Evolutionary conservation across 192 early-diverging fungal genomes (phyloP), one percentile per base, ranked within the genome.

Genomic region (Backusella macrospora): DNA sequence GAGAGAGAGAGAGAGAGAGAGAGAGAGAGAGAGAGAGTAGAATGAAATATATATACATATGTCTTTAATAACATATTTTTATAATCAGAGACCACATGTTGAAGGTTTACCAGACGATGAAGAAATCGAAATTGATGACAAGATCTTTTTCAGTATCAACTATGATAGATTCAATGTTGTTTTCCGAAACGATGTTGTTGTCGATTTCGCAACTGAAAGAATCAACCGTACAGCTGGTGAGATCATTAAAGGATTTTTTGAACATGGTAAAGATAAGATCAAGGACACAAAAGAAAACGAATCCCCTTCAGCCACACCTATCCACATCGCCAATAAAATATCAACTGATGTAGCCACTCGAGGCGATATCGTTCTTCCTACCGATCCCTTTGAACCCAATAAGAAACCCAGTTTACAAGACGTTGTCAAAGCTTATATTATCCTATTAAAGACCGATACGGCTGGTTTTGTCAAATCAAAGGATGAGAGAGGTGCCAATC

Each of bases 101-200:
- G 52, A 59, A 14, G 52, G 52, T 13, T 23, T 59, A 13, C 52
- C 52, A 1, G 76, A 62, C 45, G 78, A 77, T 4, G 80, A 82
- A 46, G 67, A 77, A 8, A 74, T 82, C 29, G 82, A 81, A 52
- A 79, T 87, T 18, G 89, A 90, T 55, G 79, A 87, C 18, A 84
- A 86, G 43, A 81, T 88, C 43, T 89, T 79, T 63, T 93, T 93
- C 78, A 81, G 82, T 49, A 73, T 91, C 46, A 92, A 93, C 72
- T 86, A 80, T 75, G 90, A 91, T 9, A 83, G 86, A 43, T 90
- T 86, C 45, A 89, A 87, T 62, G 87, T 92, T 38, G 76, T 88
- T 18, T 84, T 91, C 77, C 87, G 92, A 69, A 91, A 91, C 73
- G 84, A 76, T 48, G 76, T 83, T 77, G 80, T 94, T 63, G 83